Percentiles rank a stretch among this genome's conserved stretches.
phyloP scores from a whole-genome alignment of 371 early-diverging fungal species.

The Homolaphlyctis polyrhiza region DNA sequence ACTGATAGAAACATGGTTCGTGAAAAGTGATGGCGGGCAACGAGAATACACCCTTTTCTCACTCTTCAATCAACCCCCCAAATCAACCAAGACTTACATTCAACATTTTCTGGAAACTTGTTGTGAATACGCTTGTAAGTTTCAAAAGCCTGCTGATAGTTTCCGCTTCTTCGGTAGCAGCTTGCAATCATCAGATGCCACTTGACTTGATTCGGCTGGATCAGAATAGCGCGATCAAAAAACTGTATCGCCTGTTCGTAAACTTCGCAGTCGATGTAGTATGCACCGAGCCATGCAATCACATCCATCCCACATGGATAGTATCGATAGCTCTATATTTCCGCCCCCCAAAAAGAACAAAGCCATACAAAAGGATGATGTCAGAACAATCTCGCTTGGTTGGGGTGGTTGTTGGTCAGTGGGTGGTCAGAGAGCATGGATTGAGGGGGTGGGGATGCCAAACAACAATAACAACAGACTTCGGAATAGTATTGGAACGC shows the following conservation, averaged over 20 bases:
- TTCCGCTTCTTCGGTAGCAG: constrained; percentile 42
- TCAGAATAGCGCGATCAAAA: constrained; percentile 39
- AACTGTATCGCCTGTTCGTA: constrained; percentile 55
- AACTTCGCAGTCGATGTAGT: constrained; percentile 49
- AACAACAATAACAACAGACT: constrained; percentile 17
- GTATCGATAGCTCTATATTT: constrained; percentile 42
- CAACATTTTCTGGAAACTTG: constrained; percentile 45
- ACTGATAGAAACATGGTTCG: too few species aligned
- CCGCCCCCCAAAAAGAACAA: too few species aligned
- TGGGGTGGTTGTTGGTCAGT: neutral
- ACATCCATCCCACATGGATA: constrained; percentile 44
- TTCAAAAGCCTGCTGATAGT: constrained; percentile 44
- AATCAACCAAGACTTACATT: constrained; percentile 31
- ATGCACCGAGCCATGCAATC: constrained; percentile 48
- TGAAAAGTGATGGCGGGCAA: too few species aligned
- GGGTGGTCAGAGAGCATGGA: neutral
- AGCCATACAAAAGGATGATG: too few species aligned
- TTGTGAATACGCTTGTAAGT: constrained; percentile 42
- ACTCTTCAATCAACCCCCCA: too few species aligned
- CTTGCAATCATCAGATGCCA: constrained; percentile 53
- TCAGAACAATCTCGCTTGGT: neutral
- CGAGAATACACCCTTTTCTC: too few species aligned
- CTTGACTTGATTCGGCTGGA: constrained; percentile 40
- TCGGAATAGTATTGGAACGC: constrained; percentile 55
- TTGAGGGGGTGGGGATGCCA: neutral